Evolutionary conservation across 2,329 filamentous ascomycete species (phyloP), one percentile per base, ranked within the genome.

Genomic region (Cryphonectria japonica): DNA sequence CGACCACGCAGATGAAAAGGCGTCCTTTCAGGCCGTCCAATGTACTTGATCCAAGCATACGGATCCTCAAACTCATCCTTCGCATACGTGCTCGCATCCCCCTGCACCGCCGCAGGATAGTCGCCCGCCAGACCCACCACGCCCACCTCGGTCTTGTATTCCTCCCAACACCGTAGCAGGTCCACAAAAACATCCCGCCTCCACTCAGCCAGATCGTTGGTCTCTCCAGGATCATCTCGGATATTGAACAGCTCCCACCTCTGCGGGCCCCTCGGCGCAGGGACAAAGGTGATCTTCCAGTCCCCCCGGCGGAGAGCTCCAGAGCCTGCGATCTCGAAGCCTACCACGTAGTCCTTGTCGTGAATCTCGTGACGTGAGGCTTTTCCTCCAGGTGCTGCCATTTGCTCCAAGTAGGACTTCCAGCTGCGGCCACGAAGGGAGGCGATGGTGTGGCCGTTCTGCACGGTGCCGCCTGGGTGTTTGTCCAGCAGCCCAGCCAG

Each of bases 61-160:
- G 90, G 87, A 0, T 85, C 85, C 88, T 90, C 90, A 81, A 90
- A 87, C 72, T 85, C 87, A 77, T 91, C 88, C 74, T 86, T 88
- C 0, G 87, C 88, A 70, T 86, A 86, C 66, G 91, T 80, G 79
- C 85, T 90, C 3, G 85, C 80, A 0, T 88, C 88, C 52, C 63
- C 63, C 63, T 83, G 68, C 22, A 66, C 64, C 2, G 63, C 50
- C 37, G 19, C n/a, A 26, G 37, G 39, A 72, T 90, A 77, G 72
- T 87, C 87, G 1, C 87, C 88, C 65, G 85, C 85, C 46, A 90
- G 78, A 37, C 87, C 87, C 19, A 89, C 82, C 1, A 90, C 86
- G 2, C 88, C 88, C 0, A 85, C 88, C 76, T 90, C 88, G 13
- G 87, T 78, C 34, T 79, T 77, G 62, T 81, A 81, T 54, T 78